Conservation (phyloP, 1,139 yeast species). For the Lodderomyces jiufengensis region DNA sequence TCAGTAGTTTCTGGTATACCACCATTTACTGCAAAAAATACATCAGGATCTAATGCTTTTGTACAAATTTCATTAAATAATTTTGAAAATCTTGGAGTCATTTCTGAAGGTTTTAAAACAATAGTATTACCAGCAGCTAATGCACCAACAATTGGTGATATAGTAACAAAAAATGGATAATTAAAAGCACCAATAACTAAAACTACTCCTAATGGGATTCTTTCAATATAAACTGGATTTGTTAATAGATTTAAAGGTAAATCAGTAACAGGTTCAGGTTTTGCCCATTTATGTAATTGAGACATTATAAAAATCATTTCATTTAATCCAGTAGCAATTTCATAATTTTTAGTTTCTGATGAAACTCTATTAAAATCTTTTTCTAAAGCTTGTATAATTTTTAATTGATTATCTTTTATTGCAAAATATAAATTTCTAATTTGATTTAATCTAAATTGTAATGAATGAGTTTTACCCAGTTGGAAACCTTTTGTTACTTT, state of each 20-base stretch:
- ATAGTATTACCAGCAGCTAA: slow-evolving; percentile 88
- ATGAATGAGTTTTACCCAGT: slow-evolving; percentile 47
- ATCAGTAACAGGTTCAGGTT: slow-evolving; percentile 45
- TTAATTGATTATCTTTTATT: slow-evolving; percentile 55
- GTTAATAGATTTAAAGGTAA: slow-evolving; percentile 45
- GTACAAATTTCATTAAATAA: slow-evolving; percentile 53
- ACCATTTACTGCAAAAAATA: slow-evolving; percentile 68
- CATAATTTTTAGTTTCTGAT: slow-evolving; percentile 59
- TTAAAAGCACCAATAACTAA: slow-evolving; percentile 82
- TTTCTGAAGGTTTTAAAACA: slow-evolving; percentile 75
- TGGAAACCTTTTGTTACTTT: slow-evolving; percentile 43
- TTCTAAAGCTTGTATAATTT: slow-evolving; percentile 54
- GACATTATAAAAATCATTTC: slow-evolving; percentile 62
- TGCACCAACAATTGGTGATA: slow-evolving; percentile 73
- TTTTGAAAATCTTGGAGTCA: slow-evolving; percentile 58
- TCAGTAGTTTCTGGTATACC: slow-evolving; percentile 64
- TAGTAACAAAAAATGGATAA: slow-evolving; percentile 66
- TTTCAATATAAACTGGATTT: slow-evolving; percentile 51
- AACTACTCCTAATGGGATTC: slow-evolving; percentile 72
- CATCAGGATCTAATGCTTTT: slow-evolving; percentile 50
- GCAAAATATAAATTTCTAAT: slow-evolving; percentile 67
- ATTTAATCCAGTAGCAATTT: slow-evolving; percentile 41
- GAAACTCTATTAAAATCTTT: slow-evolving; percentile 65
- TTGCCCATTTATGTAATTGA: slow-evolving; percentile 58
- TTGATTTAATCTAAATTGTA: slow-evolving; percentile 58